These are phyloP conservation scores for Phytophthora hybrid DNA, from an alignment of 352 stramenopile species.

Conservation along the genomic window DNA sequence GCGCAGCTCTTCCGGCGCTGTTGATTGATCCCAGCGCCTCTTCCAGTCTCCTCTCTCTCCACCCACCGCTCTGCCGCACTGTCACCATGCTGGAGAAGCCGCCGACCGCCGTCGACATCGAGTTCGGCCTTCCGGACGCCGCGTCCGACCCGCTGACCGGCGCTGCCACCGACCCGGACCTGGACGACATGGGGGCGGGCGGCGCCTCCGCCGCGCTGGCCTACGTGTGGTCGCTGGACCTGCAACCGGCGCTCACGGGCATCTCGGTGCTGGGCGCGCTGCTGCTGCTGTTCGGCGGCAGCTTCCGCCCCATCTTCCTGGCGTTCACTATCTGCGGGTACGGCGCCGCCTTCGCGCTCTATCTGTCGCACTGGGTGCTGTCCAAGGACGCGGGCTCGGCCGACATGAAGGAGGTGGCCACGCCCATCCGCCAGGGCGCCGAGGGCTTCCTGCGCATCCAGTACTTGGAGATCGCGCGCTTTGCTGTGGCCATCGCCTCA, in stretches of 20 bases:
- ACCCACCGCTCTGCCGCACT: neutral
- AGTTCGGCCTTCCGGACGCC: slow-evolving; percentile 34
- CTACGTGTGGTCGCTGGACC: slow-evolving; percentile 69
- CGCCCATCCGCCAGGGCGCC: slow-evolving; percentile 93
- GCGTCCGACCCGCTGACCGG: slow-evolving; percentile 11
- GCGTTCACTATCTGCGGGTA: slow-evolving; percentile 89
- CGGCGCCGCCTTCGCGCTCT: slow-evolving; percentile 85
- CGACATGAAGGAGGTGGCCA: slow-evolving; percentile 95
- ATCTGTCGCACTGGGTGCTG: slow-evolving; percentile 88
- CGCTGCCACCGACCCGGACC: slow-evolving; percentile 6
- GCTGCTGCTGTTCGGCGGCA: slow-evolving; percentile 73
- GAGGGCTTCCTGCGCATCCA: slow-evolving; percentile 95
- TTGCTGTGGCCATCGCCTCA: slow-evolving; percentile 92
- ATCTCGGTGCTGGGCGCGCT: slow-evolving; percentile 70
- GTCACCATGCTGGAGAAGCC: slow-evolving; percentile 31
- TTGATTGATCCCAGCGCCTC: too few species aligned
- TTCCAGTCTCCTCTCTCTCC: neutral
- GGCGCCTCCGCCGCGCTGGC: slow-evolving; percentile 48
- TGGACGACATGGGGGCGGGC: slow-evolving; percentile 28
- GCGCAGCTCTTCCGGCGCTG: neutral
- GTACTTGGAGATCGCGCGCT: slow-evolving; percentile 93
- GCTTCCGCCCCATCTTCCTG: slow-evolving; percentile 86
- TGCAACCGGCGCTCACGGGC: slow-evolving; percentile 68
- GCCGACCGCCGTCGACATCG: slow-evolving; percentile 37
- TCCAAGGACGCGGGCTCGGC: slow-evolving; percentile 88